phyloP scores from a whole-genome alignment of 139 green algal species.

The Micractinium sp. region DNA sequence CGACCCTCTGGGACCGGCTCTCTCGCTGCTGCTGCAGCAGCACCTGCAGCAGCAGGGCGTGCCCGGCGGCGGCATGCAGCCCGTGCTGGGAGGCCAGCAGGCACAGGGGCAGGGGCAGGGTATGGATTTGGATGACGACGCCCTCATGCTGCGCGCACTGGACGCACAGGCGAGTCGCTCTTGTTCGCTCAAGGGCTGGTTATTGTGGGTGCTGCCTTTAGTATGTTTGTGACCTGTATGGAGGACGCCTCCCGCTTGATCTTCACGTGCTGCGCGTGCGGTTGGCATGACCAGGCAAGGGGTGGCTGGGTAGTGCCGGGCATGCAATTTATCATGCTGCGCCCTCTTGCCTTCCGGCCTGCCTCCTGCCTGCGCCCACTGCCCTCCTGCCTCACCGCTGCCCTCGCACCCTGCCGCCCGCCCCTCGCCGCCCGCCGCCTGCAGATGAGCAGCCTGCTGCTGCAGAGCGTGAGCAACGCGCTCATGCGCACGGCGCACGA shows the following conservation, averaged over 20 bases:
- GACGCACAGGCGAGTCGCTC: not conserved
- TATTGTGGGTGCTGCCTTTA: too few species aligned
- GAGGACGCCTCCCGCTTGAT: too few species aligned
- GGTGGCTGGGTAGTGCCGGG: too few species aligned
- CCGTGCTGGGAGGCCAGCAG: not conserved
- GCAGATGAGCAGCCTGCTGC: constrained; percentile 33
- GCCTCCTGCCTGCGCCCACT: not conserved
- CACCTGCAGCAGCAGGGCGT: not conserved
- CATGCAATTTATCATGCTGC: too few species aligned
- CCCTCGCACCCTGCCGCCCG: too few species aligned
- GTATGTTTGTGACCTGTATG: too few species aligned
- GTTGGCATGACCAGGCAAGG: too few species aligned
- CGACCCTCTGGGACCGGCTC: not conserved
- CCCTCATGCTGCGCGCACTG: constrained; percentile 3
- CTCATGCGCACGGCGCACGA: not conserved
- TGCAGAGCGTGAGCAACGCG: constrained; percentile 20
- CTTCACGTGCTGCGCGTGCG: too few species aligned
- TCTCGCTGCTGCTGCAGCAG: constrained; percentile 23
- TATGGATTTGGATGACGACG: not conserved
- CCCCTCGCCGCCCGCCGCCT: not conserved
- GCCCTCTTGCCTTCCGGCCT: too few species aligned
- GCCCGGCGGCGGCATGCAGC: not conserved
- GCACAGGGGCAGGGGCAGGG: not conserved
- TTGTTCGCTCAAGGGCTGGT: too few species aligned
- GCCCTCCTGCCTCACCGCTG: not conserved